Base-by-base conservation (phyloP, 1,139 yeast species). In the Scheffersomyces segobiensis region DNA sequence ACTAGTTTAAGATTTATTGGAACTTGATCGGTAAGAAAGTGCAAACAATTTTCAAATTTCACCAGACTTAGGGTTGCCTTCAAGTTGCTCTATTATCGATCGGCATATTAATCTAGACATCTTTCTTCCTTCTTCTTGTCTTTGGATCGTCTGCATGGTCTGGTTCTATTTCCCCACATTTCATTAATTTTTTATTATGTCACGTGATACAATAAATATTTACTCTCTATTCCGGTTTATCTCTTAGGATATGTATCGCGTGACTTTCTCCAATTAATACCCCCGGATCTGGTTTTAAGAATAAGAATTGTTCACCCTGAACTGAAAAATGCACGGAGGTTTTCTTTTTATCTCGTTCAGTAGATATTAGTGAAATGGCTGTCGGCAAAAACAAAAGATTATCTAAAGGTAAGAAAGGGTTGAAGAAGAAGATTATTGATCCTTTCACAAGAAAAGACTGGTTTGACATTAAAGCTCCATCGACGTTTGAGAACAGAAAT, bases 311-410 rank as follows among this genome's bases (percentile, higher is more conserved):
- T 32, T 32, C 42, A 32, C 42, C 42, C 42, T 32, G 14, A 14
- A 32, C 12, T 32, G 14, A 12, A 32, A 24, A 32, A 12, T 32
- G 17, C 12, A 14, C 42, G 17, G 42, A 32, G 42, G 2, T 7
- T 32, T 32, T 12, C 42, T 32, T 32, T 7, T 10, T 32, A 3
- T 32, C 42, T 48, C n/a, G n/a, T 48, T 48, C 50, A 48, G 10
- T 14, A 48, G 24, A 48, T 55, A 54, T 56, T 20, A 46, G 47
- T 57, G 71, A 62, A 65, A 80, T 80, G 84, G 84, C 84, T 75
- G 84, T 80, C 69, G 84, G 84, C 69, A 80, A 80, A 71, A 80
- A 80, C 74, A 80, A 80, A 79, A 80, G 84, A 80, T 78, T 80
- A 70, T 80, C 84, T 72, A 80, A 79, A 75, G 84, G 84, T 66